Evolutionary conservation across 176 grass and related monocot genomes (phyloP), one percentile per base, ranked within the genome.

Genomic region (Paspalum notatum): DNA sequence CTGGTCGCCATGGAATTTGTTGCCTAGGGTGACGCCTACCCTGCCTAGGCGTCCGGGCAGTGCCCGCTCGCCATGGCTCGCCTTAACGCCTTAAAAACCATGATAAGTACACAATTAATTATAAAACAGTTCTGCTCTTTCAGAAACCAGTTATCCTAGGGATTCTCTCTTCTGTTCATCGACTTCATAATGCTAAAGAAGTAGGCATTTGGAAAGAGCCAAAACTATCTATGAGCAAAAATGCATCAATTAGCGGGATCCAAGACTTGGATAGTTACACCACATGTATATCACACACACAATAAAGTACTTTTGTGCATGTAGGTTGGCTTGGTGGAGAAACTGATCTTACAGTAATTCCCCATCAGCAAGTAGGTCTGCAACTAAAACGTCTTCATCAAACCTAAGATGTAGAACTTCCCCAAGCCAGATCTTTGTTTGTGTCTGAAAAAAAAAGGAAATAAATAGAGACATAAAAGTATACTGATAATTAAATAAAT

Each of bases 341-440:
- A 79, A 88, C 49, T 12, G 68, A 69, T 82, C 94, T 85, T 97
- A 97, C 94, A 97, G 78, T 46, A 97, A 80, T 53, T 97, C 94
- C 53, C 94, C 94, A 49, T 97, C 91, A 66, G 91, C 75, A 69
- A 97, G 91, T 65, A 97, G 91, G 42, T 97, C 91, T 9, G 87
- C 84, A 85, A 88, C 85, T 70, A 88, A 85, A 70, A 70, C 74
- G 5, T 82, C 87, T 84, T 94, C 91, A 85, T 90, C 80, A 69
- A 97, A 92, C 77, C 85, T 88, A 62, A 92, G 71, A 79, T 92
- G 89, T 5, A 97, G 91, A 79, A 97, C 85, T 82, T 97, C 94
- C 14, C 91, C 94, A 53, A 94, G 94, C 94, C 94, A 97, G 66
- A 97, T 92, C 77, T 88, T 94, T 15, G 94, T 91, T 82, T 97